These are phyloP conservation scores for Rhodotorula sp. DNA, from an alignment of 1,284 basidiomycete species.

Conservation along the genomic window DNA sequence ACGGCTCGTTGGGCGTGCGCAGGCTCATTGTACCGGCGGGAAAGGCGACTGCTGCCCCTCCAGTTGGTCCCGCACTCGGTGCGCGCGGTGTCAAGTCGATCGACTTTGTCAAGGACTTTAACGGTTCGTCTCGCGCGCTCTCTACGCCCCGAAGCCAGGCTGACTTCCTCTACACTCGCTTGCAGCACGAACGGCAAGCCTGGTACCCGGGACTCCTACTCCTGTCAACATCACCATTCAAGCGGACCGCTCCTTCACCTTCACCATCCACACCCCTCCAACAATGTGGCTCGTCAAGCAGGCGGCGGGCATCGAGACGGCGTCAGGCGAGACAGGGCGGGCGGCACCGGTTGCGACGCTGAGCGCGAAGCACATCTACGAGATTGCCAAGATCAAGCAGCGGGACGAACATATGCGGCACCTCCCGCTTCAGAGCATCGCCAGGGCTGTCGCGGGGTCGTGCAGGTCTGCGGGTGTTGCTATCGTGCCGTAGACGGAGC, in stretches of 20 bases:
- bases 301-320: conserved; percentile 86
- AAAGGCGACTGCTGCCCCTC: conserved; percentile 92
- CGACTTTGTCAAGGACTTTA: conserved; percentile 96
- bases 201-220: conserved; percentile 80
- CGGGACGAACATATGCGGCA: conserved; percentile 77
- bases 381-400: conserved; percentile 97
- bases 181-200: conserved; percentile 83
- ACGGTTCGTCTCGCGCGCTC: conserved; percentile 9
- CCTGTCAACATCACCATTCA: conserved; percentile 86
- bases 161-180: conserved; percentile 45
- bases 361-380: conserved; percentile 95
- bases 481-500: conserved; percentile 66
- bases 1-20: not conserved
- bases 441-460: conserved; percentile 80
- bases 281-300: conserved; percentile 86
- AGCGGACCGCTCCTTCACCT: conserved; percentile 95
- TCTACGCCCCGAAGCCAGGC: not conserved
- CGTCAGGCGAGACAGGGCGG: conserved; percentile 61
- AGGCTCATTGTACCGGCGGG: conserved; percentile 85
- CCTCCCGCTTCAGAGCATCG: conserved; percentile 76
- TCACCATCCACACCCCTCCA: conserved; percentile 87
- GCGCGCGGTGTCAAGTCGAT: conserved; percentile 98
- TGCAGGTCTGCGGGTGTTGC: conserved; percentile 80
- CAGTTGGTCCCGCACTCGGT: conserved; percentile 94
- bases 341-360: conserved; percentile 60